These are phyloP conservation scores for Malassezia equina DNA, from an alignment of 1,284 basidiomycete genomes.

Conservation along the genomic window DNA sequence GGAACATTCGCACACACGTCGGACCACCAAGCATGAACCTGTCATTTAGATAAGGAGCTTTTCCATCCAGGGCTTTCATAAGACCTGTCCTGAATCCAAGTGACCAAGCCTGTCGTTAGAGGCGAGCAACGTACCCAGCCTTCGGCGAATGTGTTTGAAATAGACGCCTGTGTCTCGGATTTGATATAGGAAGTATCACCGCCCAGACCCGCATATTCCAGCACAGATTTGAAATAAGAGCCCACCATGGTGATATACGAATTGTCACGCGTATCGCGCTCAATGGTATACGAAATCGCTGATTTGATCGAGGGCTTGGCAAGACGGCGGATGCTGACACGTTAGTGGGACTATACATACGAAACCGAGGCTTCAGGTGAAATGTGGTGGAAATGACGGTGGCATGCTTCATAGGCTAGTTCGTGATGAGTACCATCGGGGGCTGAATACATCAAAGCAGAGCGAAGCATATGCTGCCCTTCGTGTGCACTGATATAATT, in stretches of 20 bases:
- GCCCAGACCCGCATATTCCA: constrained; percentile 36
- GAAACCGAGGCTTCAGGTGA: constrained; percentile 28
- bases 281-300: constrained; percentile 66
- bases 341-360: constrained; percentile 14
- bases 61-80: constrained; percentile 29
- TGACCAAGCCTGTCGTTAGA: constrained; percentile 7
- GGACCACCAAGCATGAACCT: constrained; percentile 90
- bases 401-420: constrained; percentile 33
- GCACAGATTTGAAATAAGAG: constrained; percentile 15
- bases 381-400: constrained; percentile 28
- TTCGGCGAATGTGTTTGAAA: constrained; percentile 16
- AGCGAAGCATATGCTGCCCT: constrained; percentile 58
- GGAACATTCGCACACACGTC: constrained; percentile 75
- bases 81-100: constrained; percentile 20
- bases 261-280: constrained; percentile 71
- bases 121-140: constrained; percentile 12
- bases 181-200: constrained; percentile 37
- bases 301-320: constrained; percentile 75
- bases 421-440: constrained; percentile 24
- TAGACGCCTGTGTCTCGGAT: constrained; percentile 22
- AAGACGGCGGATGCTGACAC: constrained; percentile 63
- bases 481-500: constrained; percentile 63
- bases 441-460: constrained; percentile 52
- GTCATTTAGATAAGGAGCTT: constrained; percentile 60
- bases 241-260: constrained; percentile 53